Evolutionary conservation across 495 filamentous ascomycete species (phyloP).

Genomic region (Tuber borchii): DNA sequence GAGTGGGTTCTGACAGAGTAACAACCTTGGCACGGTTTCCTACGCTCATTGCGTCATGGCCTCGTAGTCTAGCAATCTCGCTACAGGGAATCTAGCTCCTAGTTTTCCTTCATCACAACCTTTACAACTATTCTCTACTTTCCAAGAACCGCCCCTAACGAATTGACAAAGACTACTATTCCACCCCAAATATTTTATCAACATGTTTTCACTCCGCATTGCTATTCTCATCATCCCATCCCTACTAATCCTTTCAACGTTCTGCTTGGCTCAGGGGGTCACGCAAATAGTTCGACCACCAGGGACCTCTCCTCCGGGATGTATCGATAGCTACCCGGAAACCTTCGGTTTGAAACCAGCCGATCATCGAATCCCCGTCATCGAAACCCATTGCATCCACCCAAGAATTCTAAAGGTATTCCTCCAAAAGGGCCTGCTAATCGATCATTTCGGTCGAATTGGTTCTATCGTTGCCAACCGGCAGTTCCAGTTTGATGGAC

Average conservation of each 20-base stretch:
- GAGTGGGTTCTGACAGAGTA: no score
- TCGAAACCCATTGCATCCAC: slow-evolving; percentile 11
- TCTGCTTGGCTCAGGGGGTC: slow-evolving; percentile 30
- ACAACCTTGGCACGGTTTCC: no score
- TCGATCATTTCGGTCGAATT: slow-evolving; percentile 53
- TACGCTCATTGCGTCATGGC: no score
- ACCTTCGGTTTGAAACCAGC: slow-evolving; percentile 17
- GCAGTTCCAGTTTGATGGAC: slow-evolving; percentile 72
- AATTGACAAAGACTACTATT: not conserved
- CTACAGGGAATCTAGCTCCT: not conserved
- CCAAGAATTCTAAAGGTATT: slow-evolving; percentile 46
- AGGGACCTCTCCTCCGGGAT: not conserved
- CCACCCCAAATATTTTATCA: not conserved
- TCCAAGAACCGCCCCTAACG: not conserved
- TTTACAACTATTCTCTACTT: not conserved
- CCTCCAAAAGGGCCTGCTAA: slow-evolving; percentile 54
- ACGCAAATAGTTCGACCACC: slow-evolving; percentile 24
- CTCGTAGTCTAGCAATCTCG: not conserved
- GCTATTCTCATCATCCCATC: slow-evolving; percentile 6
- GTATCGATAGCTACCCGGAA: not conserved
- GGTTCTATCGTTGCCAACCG: slow-evolving; percentile 67
- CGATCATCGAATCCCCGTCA: not conserved
- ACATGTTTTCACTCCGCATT: not conserved
- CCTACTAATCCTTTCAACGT: not conserved
- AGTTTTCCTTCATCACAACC: not conserved